Base-by-base conservation (phyloP, 495 filamentous ascomycete genomes). In the Letharia lupina region DNA sequence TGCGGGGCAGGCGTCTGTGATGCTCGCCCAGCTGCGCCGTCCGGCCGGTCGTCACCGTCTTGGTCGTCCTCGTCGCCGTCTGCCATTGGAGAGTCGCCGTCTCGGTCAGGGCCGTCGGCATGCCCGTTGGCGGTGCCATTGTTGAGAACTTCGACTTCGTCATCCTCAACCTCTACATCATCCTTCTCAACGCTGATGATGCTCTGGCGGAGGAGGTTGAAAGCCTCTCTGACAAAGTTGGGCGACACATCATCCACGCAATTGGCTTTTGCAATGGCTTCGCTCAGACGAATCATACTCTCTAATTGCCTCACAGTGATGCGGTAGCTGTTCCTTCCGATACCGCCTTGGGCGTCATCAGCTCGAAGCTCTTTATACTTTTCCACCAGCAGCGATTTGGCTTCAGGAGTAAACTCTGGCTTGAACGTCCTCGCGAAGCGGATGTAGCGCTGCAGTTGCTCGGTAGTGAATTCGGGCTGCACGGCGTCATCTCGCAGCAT, bases 181-280 rank as follows among this genome's bases (percentile, higher is more conserved):
- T 99, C 94, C 70, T 96, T 94, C 75, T 99, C 95, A 23, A 99
- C 93, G 20, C 89, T 93, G 70, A 99, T 96, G 73, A 99, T 98
- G 76, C 88, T 92, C 77, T 96, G 91, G 41, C 91, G 79, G 8
- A 99, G 82, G 10, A 99, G 82, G 61, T 93, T 88, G 72, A 87
- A 96, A 4, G 92, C 94, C 75, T 99, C 94, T 33, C 87, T 83
- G 16, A 99, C 94, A 70, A 97, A 93, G 0, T 83, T 85, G 40
- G 88, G 83, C 0, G 86, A 86, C 62, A 99, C 87, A 68, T 97
- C 92, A 72, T 93, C 91, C 41, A 97, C 90, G 75, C 94, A 98
- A 73, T 96, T 98, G 48, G 90, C 91, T 75, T 97, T 97, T 59
- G 94, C 95, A 64, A 99, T 96, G 9, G 93, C 94, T 77, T 99